phyloP scores from a whole-genome alignment of 1,284 basidiomycete species.

The Fistulinella staudtii region DNA sequence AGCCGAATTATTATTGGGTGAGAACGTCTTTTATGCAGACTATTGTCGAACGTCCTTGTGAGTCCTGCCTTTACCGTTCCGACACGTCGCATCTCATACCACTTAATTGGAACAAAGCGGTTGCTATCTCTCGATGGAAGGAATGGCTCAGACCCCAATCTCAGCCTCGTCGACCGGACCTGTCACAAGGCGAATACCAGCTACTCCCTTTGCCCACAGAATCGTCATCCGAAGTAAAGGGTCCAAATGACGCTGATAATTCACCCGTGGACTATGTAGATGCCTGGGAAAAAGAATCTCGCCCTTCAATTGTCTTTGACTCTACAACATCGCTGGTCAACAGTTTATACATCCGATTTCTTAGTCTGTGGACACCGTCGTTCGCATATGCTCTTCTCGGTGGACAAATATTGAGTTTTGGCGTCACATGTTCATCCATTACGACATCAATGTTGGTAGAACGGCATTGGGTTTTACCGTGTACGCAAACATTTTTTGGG shows the following conservation, averaged over 20 bases:
- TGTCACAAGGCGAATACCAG: constrained; percentile 23
- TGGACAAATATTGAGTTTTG: constrained; percentile 25
- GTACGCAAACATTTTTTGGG: constrained; percentile 77
- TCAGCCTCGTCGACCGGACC: constrained; percentile 10
- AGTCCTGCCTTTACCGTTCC: not conserved
- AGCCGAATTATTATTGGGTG: not conserved
- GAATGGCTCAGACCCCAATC: constrained; percentile 12
- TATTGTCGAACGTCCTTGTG: constrained; percentile 8
- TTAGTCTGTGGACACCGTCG: constrained; percentile 29
- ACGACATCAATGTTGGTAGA: constrained; percentile 69
- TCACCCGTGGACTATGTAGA: not conserved
- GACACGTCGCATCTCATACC: constrained; percentile 1
- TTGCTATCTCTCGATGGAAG: constrained; percentile 15
- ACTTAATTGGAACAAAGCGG: constrained; percentile 6
- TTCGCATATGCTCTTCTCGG: constrained; percentile 29
- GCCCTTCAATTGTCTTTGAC: constrained; percentile 20
- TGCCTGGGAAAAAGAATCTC: constrained; percentile 3
- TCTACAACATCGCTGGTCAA: constrained; percentile 18
- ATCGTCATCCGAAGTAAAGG: constrained; percentile 6
- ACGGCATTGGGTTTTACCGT: constrained; percentile 68
- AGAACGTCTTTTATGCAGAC: constrained; percentile 9
- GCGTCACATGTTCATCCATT: constrained; percentile 37
- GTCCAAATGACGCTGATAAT: constrained; percentile 6
- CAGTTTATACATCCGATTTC: constrained; percentile 20
- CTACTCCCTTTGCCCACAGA: constrained; percentile 15